Evolutionary conservation across 1,139 yeast genomes (phyloP), one percentile per base, ranked within the genome.

Genomic region (Yamadazyma blattariae): DNA sequence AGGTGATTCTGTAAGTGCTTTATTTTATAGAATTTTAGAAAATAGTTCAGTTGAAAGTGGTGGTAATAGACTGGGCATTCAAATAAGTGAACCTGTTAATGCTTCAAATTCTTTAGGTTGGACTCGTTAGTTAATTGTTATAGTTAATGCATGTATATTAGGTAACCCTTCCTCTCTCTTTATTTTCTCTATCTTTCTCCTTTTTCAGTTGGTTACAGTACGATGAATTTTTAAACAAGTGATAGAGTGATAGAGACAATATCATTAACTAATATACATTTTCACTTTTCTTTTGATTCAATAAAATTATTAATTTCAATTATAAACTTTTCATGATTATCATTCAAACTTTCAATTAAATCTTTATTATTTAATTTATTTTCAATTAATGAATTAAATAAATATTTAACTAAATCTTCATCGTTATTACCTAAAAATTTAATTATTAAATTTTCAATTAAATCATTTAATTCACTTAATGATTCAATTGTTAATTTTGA

Each of bases 341-440:
- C 82, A 40, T 78, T 81, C 27, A 76, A 54, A 1, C 79, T 72
- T 44, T 78, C 81, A 7, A 54, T 52, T 33, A 78, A 58, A 40
- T 77, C 83, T 7, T 56, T 53, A 2, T 53, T 50, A 4, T 42
- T 40, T 12, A 63, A 50, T 35, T 58, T 58, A 26, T 64, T 55
- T 4, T 52, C 57, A 17, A 55, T 45, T 7, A 77, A 51, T 29
- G 69, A 73, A 7, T 67, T 65, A 10, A 55, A 46, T 9, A 77
- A 52, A 30, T 69, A 74, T 5, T 66, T 64, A 7, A 67, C 56
- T 42, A 78, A 59, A 20, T 73, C 69, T 5, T 71, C 75, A 44
- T 78, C 85, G 36, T 58, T 54, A 22, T 74, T 60, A 1, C 83
- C 84, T 34, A 78, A 52, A 39, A 64, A 74, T 40, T 74, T 79